phyloP scores from a whole-genome alignment of 2,329 filamentous ascomycete genomes.

The Ramularia endophylla region DNA sequence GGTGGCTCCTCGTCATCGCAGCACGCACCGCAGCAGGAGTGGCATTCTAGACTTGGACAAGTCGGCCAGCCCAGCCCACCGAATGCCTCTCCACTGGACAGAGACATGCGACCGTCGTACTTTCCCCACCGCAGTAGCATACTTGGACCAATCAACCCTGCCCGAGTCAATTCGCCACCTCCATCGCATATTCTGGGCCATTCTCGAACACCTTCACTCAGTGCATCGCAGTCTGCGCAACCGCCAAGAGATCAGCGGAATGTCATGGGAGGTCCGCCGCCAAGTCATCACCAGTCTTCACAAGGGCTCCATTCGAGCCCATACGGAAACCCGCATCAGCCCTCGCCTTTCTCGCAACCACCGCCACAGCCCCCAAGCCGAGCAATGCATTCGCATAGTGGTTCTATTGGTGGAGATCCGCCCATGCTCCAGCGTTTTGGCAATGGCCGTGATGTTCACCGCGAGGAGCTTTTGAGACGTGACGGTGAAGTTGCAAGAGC shows the following conservation, averaged over 20 bases:
- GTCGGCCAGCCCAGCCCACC: slow-evolving; percentile 19
- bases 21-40: slow-evolving; percentile 22
- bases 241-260: slow-evolving; percentile 19
- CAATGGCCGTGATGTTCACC: slow-evolving; percentile 14
- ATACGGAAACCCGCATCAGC: slow-evolving; percentile 20
- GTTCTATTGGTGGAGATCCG: slow-evolving; percentile 19
- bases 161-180: slow-evolving; percentile 30
- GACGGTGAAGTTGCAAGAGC: slow-evolving; percentile 16
- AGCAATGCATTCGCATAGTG: slow-evolving; percentile 28
- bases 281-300: slow-evolving; percentile 17
- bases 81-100: slow-evolving; percentile 22
- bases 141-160: slow-evolving; percentile 25
- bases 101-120: slow-evolving; percentile 25
- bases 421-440: slow-evolving; percentile 21
- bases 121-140: slow-evolving; percentile 26
- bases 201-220: slow-evolving; percentile 30
- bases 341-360: slow-evolving; percentile 20
- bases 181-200: slow-evolving; percentile 29
- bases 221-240: slow-evolving; percentile 12
- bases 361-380: slow-evolving; percentile 24
- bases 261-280: slow-evolving; percentile 12
- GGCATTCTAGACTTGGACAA: slow-evolving; percentile 18
- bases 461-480: slow-evolving; percentile 22
- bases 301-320: slow-evolving; percentile 26
- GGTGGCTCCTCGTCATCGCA: slow-evolving; percentile 12